A percentile compares a stretch with the other conserved stretches of the same genome.
Evolutionary conservation across 176 grass and related monocot genomes (phyloP).

Genomic region (Hordeum vulgare): DNA sequence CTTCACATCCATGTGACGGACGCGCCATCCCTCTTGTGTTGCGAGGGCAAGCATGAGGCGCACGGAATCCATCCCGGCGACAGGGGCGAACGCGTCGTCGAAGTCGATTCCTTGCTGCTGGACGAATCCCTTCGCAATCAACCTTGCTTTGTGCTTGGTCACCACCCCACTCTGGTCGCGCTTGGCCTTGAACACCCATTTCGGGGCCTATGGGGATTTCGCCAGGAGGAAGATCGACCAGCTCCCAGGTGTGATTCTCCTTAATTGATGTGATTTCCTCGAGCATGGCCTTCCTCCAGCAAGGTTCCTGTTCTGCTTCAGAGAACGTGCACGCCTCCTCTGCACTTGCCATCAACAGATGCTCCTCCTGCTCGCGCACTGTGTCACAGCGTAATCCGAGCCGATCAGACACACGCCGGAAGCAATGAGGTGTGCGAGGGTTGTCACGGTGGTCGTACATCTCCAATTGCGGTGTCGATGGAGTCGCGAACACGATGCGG

Average conservation of each 20-base stretch:
- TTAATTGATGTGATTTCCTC: not conserved
- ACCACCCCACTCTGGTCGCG: fast-evolving
- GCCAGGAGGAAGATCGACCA: not conserved
- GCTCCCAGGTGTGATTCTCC: not conserved
- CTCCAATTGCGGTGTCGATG: too few species aligned
- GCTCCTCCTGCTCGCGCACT: too few species aligned
- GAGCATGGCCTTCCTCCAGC: not conserved
- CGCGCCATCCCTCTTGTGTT: not conserved
- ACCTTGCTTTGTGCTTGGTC: not conserved
- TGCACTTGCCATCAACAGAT: too few species aligned
- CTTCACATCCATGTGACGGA: too few species aligned
- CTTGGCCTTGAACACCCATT: not conserved
- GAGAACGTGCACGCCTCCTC: too few species aligned
- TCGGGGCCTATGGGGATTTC: not conserved
- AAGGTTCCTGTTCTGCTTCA: too few species aligned
- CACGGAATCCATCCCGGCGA: not conserved
- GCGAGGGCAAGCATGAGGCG: not conserved
- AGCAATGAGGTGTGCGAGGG: too few species aligned
- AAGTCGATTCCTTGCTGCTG: not conserved
- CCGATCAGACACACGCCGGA: too few species aligned
- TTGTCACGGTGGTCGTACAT: too few species aligned
- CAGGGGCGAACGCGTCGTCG: too few species aligned
- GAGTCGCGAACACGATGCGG: too few species aligned
- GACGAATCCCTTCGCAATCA: not conserved
- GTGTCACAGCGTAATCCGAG: too few species aligned